Evolutionary conservation across 2,329 filamentous ascomycete genomes (phyloP), one percentile per base, ranked within the genome.

Genomic region (Keithomyces neogunnii): DNA sequence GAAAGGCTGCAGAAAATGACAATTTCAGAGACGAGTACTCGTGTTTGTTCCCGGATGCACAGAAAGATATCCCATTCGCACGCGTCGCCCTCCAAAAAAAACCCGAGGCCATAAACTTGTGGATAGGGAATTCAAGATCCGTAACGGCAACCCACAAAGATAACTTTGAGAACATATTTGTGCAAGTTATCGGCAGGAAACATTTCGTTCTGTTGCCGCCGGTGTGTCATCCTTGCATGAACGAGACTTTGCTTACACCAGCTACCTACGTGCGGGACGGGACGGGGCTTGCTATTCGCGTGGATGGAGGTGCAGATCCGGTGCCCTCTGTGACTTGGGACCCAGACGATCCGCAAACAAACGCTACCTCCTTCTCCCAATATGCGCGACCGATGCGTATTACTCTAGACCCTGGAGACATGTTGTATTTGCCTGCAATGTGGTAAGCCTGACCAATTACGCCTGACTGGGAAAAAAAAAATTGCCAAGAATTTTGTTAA

Each of bases 151-250:
- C 91, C 50, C 89, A 93, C 69, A 87, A 86, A 61, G 89, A 93
- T 68, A 87, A 87, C 60, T 92, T 91, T 65, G 88, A 93, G 66
- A 93, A 93, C 63, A 76, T 93, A 0, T 93, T 91, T 64, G 85
- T 89, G 1, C 88, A 92, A 61, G 67, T 92, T 11, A 66, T 82
- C 1, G 89, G 88, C 0, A 69, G 71, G 51, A 93, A 93, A 64
- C 81, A 87, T 58, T 93, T 93, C 58, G 77, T 84, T 0, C 72
- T 93, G 1, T 67, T 93, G 1, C 85, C 88, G n/a, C 83, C 88
- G 0, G 65, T 86, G 1, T 86, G 82, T 55, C 78, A 84, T 57
- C 74, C 85, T 0, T 86, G 84, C 55, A 81, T 90, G 43, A 81
- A 81, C 53, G 88, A 92, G 69, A 69, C 69, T 56, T 59, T 62